Evolutionary conservation across 306 rosid genomes (phyloP).

Genomic region (Pachyrhizus erosus): DNA sequence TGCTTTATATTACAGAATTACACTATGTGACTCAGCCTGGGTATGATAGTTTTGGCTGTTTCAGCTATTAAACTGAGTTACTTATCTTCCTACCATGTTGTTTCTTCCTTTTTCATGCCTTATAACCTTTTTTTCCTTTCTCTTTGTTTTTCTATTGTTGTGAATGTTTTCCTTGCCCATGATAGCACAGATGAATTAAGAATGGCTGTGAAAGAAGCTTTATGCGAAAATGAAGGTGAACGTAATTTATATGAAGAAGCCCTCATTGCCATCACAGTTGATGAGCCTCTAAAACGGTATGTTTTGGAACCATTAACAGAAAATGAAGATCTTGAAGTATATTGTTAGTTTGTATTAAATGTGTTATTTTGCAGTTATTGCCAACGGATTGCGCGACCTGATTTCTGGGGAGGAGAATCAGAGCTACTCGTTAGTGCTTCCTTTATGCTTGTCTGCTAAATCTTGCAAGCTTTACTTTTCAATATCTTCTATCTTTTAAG

Average conservation of each 20-base stretch:
- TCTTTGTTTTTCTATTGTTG: neutral
- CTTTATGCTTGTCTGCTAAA: constrained; percentile 22
- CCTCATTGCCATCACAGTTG: constrained; percentile 83
- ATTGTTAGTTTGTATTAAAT: neutral
- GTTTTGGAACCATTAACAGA: constrained; percentile 36
- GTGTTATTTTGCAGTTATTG: constrained; percentile 69
- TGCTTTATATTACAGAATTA: constrained; percentile 25
- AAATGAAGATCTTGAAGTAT: constrained; percentile 30
- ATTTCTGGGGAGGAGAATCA: constrained; percentile 99
- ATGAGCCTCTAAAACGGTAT: constrained; percentile 81
- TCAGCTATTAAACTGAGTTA: constrained; percentile 19
- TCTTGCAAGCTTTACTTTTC: neutral
- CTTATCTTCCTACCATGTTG: constrained; percentile 7
- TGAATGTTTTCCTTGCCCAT: constrained; percentile 26
- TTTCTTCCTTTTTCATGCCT: constrained; percentile 14
- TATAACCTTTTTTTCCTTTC: neutral
- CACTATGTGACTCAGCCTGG: constrained; percentile 10
- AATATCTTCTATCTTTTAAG: neutral
- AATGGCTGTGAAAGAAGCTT: constrained; percentile 87
- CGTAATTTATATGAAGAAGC: constrained; percentile 78
- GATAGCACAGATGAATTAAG: constrained; percentile 77
- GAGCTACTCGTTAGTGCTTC: constrained; percentile 82
- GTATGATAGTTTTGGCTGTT: constrained; percentile 27
- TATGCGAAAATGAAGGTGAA: constrained; percentile 74
- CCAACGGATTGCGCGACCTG: constrained; percentile 75